A percentile compares a stretch with the other conserved stretches of the same genome.
Conservation (phyloP, 2,329 filamentous ascomycete species). For the Penicillium sp. region DNA sequence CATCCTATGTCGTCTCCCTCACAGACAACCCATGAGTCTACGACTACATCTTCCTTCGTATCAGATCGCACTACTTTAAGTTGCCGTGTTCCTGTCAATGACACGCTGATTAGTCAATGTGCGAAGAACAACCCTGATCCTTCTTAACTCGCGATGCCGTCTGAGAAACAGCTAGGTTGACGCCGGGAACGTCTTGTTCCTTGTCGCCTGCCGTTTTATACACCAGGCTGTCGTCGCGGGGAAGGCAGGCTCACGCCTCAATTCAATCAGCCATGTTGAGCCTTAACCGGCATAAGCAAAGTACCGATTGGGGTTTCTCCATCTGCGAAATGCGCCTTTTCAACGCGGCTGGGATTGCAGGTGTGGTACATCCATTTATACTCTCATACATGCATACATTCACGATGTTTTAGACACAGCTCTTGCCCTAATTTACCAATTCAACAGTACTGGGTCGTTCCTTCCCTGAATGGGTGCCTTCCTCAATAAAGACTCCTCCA, state of each 20-base stretch:
- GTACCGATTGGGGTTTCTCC: too few species aligned
- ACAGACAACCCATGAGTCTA: neutral
- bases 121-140: constrained; percentile 69
- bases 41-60: neutral
- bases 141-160: constrained; percentile 37
- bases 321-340: constrained; percentile 1
- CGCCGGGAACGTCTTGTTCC: constrained; percentile 39
- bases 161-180: constrained; percentile 30
- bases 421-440: too few species aligned
- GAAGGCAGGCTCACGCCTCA: constrained; percentile 35
- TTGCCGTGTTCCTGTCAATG: constrained; percentile 84
- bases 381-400: too few species aligned
- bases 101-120: constrained; percentile 96
- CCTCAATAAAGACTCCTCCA: too few species aligned
- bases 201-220: constrained; percentile 27
- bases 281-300: neutral
- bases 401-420: too few species aligned
- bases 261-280: constrained; percentile 20
- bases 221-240: constrained; percentile 29
- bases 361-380: neutral
- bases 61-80: constrained; percentile 86
- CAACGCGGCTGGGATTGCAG: constrained; percentile 6
- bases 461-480: too few species aligned
- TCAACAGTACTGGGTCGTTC: too few species aligned
- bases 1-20: neutral